phyloP scores from a whole-genome alignment of 177 flowering plant genomes.

The Tripterygium wilfordii region DNA sequence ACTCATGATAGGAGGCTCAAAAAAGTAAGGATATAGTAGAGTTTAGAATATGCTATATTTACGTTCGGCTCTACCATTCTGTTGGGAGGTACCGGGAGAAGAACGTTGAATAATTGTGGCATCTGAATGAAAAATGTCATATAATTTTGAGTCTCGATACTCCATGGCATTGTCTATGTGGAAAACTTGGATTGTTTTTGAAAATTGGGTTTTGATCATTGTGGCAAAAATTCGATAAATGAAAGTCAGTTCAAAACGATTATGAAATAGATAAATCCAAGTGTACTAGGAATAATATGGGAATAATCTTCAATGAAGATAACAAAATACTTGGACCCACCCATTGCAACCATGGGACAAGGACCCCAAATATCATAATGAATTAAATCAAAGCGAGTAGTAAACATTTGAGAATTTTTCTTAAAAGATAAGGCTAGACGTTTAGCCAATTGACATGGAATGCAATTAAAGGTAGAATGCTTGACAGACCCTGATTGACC shows the following conservation, averaged over 20 bases:
- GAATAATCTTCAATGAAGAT: slow-evolving; percentile 4
- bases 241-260: neutral
- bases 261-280: slow-evolving; percentile 2
- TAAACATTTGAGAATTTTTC: neutral
- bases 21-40: slow-evolving; percentile 2
- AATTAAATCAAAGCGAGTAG: neutral
- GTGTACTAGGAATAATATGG: too few species aligned
- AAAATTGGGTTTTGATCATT: slow-evolving; percentile 10
- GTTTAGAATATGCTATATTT: slow-evolving; percentile 12
- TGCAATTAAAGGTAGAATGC: neutral
- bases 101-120: slow-evolving; percentile 7
- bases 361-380: slow-evolving; percentile 5
- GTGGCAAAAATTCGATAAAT: slow-evolving; percentile 3
- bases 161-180: slow-evolving; percentile 12
- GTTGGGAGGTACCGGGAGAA: slow-evolving; percentile 11
- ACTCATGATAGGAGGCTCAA: slow-evolving; percentile 4
- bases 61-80: slow-evolving; percentile 6
- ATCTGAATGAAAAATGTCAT: neutral
- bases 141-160: neutral
- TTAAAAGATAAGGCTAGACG: neutral
- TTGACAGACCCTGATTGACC: neutral
- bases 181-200: slow-evolving; percentile 5
- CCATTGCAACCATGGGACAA: neutral
- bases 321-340: slow-evolving; percentile 1
- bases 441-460: neutral